Evolutionary conservation across 108 stramenopile genomes (phyloP).

Genomic region (Nitzschia palea): DNA sequence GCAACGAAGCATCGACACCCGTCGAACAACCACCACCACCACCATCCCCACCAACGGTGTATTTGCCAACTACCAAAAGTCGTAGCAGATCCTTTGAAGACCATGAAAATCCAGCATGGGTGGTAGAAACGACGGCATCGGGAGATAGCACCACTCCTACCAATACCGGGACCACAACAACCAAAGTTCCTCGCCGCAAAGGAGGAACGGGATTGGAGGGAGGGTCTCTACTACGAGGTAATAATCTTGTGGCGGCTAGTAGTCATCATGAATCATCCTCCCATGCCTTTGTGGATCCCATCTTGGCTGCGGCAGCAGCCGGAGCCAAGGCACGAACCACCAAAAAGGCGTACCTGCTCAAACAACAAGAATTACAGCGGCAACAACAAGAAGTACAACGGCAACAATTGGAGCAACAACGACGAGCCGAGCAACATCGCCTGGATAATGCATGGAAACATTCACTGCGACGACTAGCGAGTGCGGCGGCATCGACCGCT

Average conservation of each 20-base stretch:
- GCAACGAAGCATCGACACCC: conserved; percentile 9
- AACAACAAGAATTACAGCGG: conserved; percentile 1
- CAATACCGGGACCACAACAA: no score
- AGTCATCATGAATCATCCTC: background rate
- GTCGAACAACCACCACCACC: background rate
- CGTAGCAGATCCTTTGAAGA: background rate
- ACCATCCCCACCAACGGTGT: conserved; percentile 3
- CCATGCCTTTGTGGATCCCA: conserved; percentile 25
- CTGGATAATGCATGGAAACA: conserved; percentile 35
- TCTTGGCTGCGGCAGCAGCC: conserved; percentile 33
- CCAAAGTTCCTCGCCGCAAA: no score
- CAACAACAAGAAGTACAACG: background rate
- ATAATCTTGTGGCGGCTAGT: background rate
- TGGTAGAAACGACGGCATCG: no score
- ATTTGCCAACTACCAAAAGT: background rate
- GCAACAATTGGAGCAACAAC: background rate
- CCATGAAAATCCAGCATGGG: no score
- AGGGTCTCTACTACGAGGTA: no score
- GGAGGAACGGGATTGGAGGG: no score
- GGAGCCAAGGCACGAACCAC: conserved; percentile 28
- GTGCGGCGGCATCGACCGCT: conserved; percentile 33
- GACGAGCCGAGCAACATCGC: background rate
- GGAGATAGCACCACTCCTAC: no score
- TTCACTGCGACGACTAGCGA: conserved; percentile 34
- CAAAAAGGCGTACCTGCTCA: conserved; percentile 7